Conservation (phyloP, 2,329 filamentous ascomycete species). For the Trichoderma gracile region DNA sequence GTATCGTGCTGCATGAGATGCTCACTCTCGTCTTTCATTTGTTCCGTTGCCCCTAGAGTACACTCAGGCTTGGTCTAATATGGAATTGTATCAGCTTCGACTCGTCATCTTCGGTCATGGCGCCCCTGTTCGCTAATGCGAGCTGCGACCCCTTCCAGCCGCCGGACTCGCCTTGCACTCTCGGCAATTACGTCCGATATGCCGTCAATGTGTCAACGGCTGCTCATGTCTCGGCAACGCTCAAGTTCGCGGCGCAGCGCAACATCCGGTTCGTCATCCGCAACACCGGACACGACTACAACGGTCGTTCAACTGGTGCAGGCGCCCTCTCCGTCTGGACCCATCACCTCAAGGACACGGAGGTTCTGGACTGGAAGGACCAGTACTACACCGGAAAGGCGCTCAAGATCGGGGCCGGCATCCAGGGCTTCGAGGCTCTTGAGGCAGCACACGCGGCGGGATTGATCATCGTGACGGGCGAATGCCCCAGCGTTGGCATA, state of each 20-base stretch:
- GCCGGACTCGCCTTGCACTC: slow-evolving; percentile 41
- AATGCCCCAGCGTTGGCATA: slow-evolving; percentile 57
- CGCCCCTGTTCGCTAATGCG: slow-evolving; percentile 32
- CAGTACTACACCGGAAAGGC: slow-evolving; percentile 52
- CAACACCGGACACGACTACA: slow-evolving; percentile 56
- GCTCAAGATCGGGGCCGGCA: slow-evolving; percentile 56
- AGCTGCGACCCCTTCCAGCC: slow-evolving; percentile 41
- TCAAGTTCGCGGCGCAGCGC: slow-evolving; percentile 36
- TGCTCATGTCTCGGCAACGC: slow-evolving; percentile 38
- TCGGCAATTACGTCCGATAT: slow-evolving; percentile 46
- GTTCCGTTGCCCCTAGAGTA: not conserved
- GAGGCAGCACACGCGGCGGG: slow-evolving; percentile 48
- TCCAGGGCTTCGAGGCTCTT: slow-evolving; percentile 51
- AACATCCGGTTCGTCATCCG: slow-evolving; percentile 54
- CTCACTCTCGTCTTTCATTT: not conserved
- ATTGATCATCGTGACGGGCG: slow-evolving; percentile 55
- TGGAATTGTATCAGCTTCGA: not conserved
- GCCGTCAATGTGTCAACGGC: slow-evolving; percentile 38
- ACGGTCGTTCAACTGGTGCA: slow-evolving; percentile 57
- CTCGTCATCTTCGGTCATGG: slow-evolving; percentile 36
- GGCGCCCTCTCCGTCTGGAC: slow-evolving; percentile 46
- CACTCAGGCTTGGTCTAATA: not conserved
- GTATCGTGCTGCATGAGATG: slow-evolving; percentile 25
- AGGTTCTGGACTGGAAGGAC: slow-evolving; percentile 45
- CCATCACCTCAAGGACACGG: slow-evolving; percentile 44